phyloP scores from a whole-genome alignment of 805 yeast genomes.

The Kuraishia capsulata region DNA sequence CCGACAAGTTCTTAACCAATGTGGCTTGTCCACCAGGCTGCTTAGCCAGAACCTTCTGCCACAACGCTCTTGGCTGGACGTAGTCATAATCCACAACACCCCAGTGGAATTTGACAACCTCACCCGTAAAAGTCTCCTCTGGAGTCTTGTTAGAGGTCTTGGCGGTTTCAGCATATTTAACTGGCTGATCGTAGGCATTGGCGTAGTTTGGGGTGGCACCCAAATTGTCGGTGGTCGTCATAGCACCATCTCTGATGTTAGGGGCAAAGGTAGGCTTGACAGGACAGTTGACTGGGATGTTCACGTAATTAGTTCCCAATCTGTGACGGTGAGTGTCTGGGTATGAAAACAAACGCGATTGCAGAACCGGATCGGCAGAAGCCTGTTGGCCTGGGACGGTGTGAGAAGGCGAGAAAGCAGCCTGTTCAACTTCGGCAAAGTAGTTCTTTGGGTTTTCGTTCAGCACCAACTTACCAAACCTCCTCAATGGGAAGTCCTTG shows the following conservation, averaged over 20 bases:
- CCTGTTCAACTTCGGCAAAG: constrained; percentile 83
- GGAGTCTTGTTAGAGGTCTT: constrained; percentile 17
- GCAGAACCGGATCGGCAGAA: constrained; percentile 78
- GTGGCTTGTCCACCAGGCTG: constrained; percentile 78
- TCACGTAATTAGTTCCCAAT: constrained; percentile 67
- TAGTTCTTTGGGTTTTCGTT: constrained; percentile 81
- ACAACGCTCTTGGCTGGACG: constrained; percentile 68
- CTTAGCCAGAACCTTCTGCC: constrained; percentile 61
- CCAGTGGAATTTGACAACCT: constrained; percentile 76
- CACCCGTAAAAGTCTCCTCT: constrained; percentile 23
- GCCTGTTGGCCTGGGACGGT: constrained; percentile 80
- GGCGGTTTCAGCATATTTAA: constrained; percentile 31
- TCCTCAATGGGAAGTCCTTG: constrained; percentile 74
- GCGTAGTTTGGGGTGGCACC: constrained; percentile 74
- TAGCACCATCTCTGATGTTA: constrained; percentile 75
- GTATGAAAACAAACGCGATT: constrained; percentile 73
- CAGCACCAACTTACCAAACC: constrained; percentile 70
- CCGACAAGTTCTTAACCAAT: constrained; percentile 77
- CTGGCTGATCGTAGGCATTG: constrained; percentile 41
- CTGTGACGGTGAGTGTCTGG: constrained; percentile 84
- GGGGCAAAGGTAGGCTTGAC: constrained; percentile 53
- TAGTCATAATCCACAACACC: constrained; percentile 59
- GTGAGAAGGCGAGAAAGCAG: constrained; percentile 79
- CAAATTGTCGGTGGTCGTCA: constrained; percentile 61
- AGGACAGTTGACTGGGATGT: constrained; percentile 89